A percentile compares a stretch with the other conserved stretches of the same genome.
Evolutionary conservation across 2,329 filamentous ascomycete species (phyloP).

Genomic region (Ramichloridium luteum): DNA sequence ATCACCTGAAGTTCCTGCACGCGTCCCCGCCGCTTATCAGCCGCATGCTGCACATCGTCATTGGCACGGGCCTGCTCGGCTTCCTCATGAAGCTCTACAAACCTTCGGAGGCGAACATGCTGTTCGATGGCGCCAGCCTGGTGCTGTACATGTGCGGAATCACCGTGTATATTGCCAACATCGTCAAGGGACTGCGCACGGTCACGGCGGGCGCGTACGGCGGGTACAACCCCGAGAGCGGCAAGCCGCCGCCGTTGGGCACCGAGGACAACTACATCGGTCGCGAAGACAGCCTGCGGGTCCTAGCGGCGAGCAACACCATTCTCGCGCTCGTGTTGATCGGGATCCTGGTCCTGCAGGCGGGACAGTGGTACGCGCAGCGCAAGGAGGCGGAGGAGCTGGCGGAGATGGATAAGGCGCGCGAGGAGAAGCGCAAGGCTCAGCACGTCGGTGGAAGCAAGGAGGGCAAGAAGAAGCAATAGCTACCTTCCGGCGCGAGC

Average conservation of each 20-base stretch:
- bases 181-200: constrained; percentile 83
- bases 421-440: constrained; percentile 34
- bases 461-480: constrained; percentile 22
- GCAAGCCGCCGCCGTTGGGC: constrained; percentile 24
- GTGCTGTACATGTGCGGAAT: constrained; percentile 73
- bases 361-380: constrained; percentile 97
- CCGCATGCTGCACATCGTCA: constrained; percentile 87
- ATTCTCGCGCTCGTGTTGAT: constrained; percentile 87
- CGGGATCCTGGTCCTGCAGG: constrained; percentile 84
- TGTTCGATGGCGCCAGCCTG: constrained; percentile 70
- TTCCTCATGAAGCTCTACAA: constrained; percentile 93
- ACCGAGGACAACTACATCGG: constrained; percentile 55
- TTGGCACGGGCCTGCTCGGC: constrained; percentile 73
- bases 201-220: constrained; percentile 62
- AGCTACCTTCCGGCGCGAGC: too few species aligned
- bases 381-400: constrained; percentile 77
- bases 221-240: neutral
- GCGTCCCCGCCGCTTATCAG: constrained; percentile 82
- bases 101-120: constrained; percentile 83
- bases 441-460: constrained; percentile 18
- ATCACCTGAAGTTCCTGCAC: constrained; percentile 83
- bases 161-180: constrained; percentile 89
- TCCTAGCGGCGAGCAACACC: constrained; percentile 87
- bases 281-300: constrained; percentile 79
- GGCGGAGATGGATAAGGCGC: constrained; percentile 48